Evolutionary conservation across 2,329 filamentous ascomycete genomes (phyloP), one percentile per base, ranked within the genome.

Genomic region (Leptoxyphium fumago): DNA sequence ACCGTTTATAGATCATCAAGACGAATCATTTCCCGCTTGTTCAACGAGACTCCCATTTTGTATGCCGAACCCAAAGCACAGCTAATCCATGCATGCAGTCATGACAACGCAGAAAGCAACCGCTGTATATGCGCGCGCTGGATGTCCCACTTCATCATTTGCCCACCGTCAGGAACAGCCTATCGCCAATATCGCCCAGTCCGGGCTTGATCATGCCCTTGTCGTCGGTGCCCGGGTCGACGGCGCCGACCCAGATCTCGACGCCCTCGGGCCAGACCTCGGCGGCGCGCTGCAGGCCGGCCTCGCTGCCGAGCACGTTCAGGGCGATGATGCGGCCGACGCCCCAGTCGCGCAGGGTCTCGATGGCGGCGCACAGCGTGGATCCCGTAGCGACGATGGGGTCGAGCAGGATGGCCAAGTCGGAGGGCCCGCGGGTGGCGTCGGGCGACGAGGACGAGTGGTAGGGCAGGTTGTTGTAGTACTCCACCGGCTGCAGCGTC

Each of bases 391-490:
- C 91, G 58, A 96, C 93, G 53, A 96, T 77, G 2, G 89, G 91
- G 60, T 96, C 89, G 40, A 94, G 75, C 44, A 95, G 70, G 58
- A 95, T 83, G 46, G 87, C 87, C 10, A 94, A 71, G 17, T 75
- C 71, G 1, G 75, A 64, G 11, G 64, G 61, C 3, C 61, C 60
- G 18, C 41, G 44, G 32, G 56, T 39, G 5, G 59, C 49, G 40
- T 65, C 70, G 39, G 66, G 56, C 41, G 42, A 62, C 1, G 69
- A 62, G 2, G 50, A 45, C 34, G 54, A 57, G 65, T 85, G 82
- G 65, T 84, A 81, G 30, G 87, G 87, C 15, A 95, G 79, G 65
- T 94, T 94, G 72, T 95, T 95, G 75, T 95, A 95, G 74, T 95
- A 94, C 66, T 94, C 88, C 46, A 95, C 88, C 2, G 88, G 86